Conservation (phyloP, 2,329 filamentous ascomycete species). For the Nemania serpens region DNA sequence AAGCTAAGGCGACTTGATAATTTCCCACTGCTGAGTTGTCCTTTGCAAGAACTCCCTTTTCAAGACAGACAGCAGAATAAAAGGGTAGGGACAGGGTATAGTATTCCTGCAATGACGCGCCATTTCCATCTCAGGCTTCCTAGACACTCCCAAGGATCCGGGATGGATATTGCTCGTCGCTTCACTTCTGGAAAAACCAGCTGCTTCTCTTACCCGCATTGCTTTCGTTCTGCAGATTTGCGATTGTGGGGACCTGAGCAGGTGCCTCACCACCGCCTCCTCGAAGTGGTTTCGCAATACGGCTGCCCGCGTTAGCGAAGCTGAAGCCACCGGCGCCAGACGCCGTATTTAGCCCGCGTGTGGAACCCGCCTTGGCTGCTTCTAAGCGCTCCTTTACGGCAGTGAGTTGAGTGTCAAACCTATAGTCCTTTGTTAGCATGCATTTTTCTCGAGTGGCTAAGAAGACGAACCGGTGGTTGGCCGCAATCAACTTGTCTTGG, state of each 20-base stretch:
- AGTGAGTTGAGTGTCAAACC: constrained; percentile 95
- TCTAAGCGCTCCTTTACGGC: constrained; percentile 98
- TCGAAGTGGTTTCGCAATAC: constrained; percentile 71
- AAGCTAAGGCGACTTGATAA: not conserved
- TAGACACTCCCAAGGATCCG: not conserved
- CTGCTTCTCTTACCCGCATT: constrained; percentile 67
- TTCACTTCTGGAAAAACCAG: constrained; percentile 72
- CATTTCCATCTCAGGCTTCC: constrained; percentile 2
- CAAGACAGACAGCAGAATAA: constrained; percentile 10
- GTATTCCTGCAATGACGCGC: constrained; percentile 10
- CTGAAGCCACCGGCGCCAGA: constrained; percentile 69
- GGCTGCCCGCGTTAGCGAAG: constrained; percentile 67
- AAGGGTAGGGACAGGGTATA: constrained; percentile 17
- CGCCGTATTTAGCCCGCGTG: constrained; percentile 75
- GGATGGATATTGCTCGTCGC: constrained; percentile 1
- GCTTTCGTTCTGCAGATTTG: constrained; percentile 63
- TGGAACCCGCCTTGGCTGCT: constrained; percentile 89
- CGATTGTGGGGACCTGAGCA: constrained; percentile 59
- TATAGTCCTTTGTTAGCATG: constrained; percentile 49
- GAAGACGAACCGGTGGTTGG: constrained; percentile 86
- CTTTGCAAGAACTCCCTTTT: not conserved
- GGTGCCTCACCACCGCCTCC: constrained; percentile 59
- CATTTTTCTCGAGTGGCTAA: constrained; percentile 11
- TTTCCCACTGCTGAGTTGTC: not conserved
- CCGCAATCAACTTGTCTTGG: constrained; percentile 96